These are phyloP conservation scores for Populus hybrid DNA, from an alignment of 441 rosid species.

Conservation along the genomic window DNA sequence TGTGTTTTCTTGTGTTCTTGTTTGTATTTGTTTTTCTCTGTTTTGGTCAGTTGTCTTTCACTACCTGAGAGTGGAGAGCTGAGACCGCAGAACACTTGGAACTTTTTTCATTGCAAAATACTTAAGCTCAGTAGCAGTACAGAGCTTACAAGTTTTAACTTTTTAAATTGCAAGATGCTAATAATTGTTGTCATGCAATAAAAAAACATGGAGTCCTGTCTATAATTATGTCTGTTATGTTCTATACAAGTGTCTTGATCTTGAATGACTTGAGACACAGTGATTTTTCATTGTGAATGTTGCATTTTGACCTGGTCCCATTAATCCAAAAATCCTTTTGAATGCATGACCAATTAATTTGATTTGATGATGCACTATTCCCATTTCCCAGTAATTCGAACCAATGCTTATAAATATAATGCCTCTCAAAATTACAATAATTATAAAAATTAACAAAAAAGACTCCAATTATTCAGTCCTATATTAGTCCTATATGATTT, in stretches of 20 bases:
- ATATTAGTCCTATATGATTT: not conserved
- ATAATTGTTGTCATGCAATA: constrained; percentile 36
- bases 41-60: not conserved
- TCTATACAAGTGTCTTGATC: constrained; percentile 18
- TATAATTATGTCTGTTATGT: constrained; percentile 42
- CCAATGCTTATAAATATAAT: not conserved
- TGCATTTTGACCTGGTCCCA: constrained; percentile 33
- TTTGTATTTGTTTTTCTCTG: not conserved
- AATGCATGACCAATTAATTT: constrained; percentile 10
- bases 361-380: not conserved
- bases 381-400: not conserved
- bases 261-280: constrained; percentile 28
- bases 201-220: constrained; percentile 35
- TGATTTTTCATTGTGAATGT: constrained; percentile 20
- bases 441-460: not conserved
- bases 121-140: not conserved
- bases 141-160: not conserved
- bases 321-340: constrained; percentile 4
- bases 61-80: not conserved
- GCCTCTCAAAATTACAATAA: not conserved
- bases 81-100: constrained; percentile 19
- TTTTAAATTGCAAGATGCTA: constrained; percentile 3
- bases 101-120: constrained; percentile 15
- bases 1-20: not conserved
- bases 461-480: constrained; percentile 14